Conservation (phyloP, 345 rosid species). For the Xanthoceras sorbifolium region DNA sequence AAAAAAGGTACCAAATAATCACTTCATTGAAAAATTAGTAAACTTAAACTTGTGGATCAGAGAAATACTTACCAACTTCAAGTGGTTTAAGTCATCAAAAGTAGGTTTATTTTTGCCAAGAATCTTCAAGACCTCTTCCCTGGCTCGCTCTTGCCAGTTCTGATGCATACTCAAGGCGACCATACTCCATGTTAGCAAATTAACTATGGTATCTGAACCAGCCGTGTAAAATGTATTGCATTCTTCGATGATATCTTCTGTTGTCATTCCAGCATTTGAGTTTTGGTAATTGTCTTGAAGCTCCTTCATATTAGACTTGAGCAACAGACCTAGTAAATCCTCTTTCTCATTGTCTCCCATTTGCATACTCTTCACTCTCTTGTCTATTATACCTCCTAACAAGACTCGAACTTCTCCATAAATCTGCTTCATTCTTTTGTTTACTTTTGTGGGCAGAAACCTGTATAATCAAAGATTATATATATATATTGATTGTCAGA, state of each 20-base stretch:
- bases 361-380: slow-evolving; percentile 19
- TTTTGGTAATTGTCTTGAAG: slow-evolving; percentile 11
- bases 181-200: slow-evolving; percentile 29
- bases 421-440: slow-evolving; percentile 28
- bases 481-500: neutral
- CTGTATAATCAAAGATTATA: too few relatives aligned
- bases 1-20: too few relatives aligned
- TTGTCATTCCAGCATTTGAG: slow-evolving; percentile 14
- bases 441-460: slow-evolving; percentile 22
- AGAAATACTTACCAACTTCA: slow-evolving; percentile 20
- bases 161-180: slow-evolving; percentile 15
- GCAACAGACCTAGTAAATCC: slow-evolving; percentile 21
- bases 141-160: too few relatives aligned
- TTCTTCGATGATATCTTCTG: slow-evolving; percentile 23
- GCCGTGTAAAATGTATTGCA: slow-evolving; percentile 30
- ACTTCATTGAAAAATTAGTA: too few relatives aligned
- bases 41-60: too few relatives aligned
- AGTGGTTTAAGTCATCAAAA: too few relatives aligned
- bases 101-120: too few relatives aligned
- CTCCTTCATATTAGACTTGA: neutral
- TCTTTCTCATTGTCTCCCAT: slow-evolving; percentile 6
- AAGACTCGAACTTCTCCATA: slow-evolving; percentile 16
- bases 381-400: slow-evolving; percentile 12
- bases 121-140: too few relatives aligned
- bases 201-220: slow-evolving; percentile 41